Evolutionary conservation across 2,329 filamentous ascomycete species (phyloP), one percentile per base, ranked within the genome.

Genomic region (Onygenales sp.): DNA sequence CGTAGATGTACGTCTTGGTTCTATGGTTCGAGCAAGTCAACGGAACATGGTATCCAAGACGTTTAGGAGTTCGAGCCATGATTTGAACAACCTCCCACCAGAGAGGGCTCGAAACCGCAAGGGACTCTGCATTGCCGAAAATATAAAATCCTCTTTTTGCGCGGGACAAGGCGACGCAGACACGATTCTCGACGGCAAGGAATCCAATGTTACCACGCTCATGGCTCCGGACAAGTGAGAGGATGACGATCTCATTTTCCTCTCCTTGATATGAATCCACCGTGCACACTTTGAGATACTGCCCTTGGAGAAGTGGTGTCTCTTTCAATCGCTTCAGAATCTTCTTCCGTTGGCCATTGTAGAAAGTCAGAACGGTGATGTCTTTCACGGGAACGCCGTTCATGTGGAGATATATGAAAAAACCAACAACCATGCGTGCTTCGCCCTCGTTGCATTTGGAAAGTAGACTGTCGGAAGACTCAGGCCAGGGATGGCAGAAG

Each of bases 231-330:
- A 93, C 89, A 0, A 95, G 73, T 0, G 90, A 95, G 0, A 95
- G 72, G 2, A 95, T 66, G 8, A 96, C 77, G 7, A 95, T 75
- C 27, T 91, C 86, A 57, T 95, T 95, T 65, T 95, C 89, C 61
- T 95, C 89, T 10, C 90, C 90, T 66, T 95, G 90, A 63, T 92
- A 95, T 0, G 86, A 88, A 63, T 95, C 91, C 0, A 96, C 87
- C 0, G 90, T 95, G 36, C 82, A 80, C 1, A 95, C 84, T 2
- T 85, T 85, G 60, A 79, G 63, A 54, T 69, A 66, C 3, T 62
- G 57, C n/a, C 66, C 59, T 53, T 73, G 69, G 44, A 83, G 70
- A 50, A 75, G 72, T 1, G 64, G 63, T 54, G 76, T 68, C 7
- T 61, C 63, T 56, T 64, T 72, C 45, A 79, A 57, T 5, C 71